Base-by-base conservation (phyloP, 2,329 filamentous ascomycete genomes). In the Cladosporium oxysporum region DNA sequence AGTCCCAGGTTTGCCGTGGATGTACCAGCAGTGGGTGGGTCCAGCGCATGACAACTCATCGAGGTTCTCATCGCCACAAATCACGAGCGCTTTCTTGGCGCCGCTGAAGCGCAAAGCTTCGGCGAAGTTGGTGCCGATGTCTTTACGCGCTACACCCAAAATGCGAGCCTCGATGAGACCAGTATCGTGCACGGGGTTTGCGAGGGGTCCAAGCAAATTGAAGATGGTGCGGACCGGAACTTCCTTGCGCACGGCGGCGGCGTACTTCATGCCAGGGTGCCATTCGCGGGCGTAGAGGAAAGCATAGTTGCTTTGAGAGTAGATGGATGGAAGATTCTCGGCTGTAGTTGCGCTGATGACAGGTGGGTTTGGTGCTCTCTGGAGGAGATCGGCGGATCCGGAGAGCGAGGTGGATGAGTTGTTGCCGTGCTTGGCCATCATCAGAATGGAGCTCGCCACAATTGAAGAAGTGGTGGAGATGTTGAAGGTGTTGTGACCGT, bases 401-500 rank as follows among this genome's bases (percentile, higher is more conserved):
- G 94, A 98, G 75, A 95, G 93, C 64, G 93, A 97, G 3, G 95
- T 98, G 64, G 93, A 95, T 50, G 95, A 93, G 71, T 91, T 90
- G 83, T 99, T 99, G 70, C 95, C 95, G 80, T 99, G 95, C 82
- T 99, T 99, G 70, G 91, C 92, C 66, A 97, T 85, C 73, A 96
- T 85, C 41, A 99, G 86, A 31, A 96, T 83, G 5, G 93, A 88
- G 6, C 93, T 96, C 57, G 92, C 92, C 58, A 99, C 83, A 75
- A 99, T 97, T 21, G 93, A 97, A 2, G 95, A 88, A 7, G 95
- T 97, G 5, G 95, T 99, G 72, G 91, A 95, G 77, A 99, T 94
- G 79, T 99, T 99, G 87, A 97, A 99, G 37, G 95, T 99, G 79
- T 96, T 92, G 84, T 98, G 93, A 23, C 91, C 90, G 81, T 99